Base-by-base conservation (phyloP, 306 rosid genomes). In the Fragaria nilgerrensis region DNA sequence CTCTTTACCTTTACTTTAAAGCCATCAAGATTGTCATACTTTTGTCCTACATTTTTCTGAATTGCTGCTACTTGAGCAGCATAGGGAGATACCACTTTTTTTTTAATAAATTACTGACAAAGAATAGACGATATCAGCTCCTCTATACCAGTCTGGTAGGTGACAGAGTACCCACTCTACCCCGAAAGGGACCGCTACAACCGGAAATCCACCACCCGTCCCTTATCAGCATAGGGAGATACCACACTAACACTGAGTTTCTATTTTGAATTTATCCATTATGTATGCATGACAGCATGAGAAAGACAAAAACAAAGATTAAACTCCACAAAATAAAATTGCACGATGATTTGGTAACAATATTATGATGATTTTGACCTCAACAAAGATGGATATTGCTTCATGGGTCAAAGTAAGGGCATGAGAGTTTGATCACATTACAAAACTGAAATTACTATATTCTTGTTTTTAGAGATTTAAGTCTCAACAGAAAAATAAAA, bases 1-100 rank as follows among this genome's bases (percentile, higher is more conserved):
- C 29, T 81, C 84, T 82, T 82, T 32, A 86, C 90, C 47, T 81
- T 86, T 69, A 88, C 92, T 69, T 25, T 20, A 72, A 90, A 90
- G 16, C 85, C 87, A 25, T 68, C 68, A 6, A 34, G 13, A 2
- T 22, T 53, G 15, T 68, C 77, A 79, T 77, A 88, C 78, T 58
- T 80, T 5, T 52, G 62, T 15, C 86, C 84, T 43, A 90, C 72
- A 43, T 70, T 80, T 37, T 77, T 82, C 65, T 84, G 85, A 78
- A 90, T 81, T 0, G 89, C 88, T 41, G 25, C 73, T 36, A 88
- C 90, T 82, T 88, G 95, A 27, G 92, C 95, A 49, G 87, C 82
- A 75, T 88, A 90, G 20, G 95, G n/a, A n/a, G n/a, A n/a, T n/a
- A n/a, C n/a, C n/a, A n/a, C n/a, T n/a, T n/a, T n/a, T n/a, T n/a